Evolutionary conservation across 164 flowering plant genomes (phyloP).

Genomic region (Nymphaea colorata): DNA sequence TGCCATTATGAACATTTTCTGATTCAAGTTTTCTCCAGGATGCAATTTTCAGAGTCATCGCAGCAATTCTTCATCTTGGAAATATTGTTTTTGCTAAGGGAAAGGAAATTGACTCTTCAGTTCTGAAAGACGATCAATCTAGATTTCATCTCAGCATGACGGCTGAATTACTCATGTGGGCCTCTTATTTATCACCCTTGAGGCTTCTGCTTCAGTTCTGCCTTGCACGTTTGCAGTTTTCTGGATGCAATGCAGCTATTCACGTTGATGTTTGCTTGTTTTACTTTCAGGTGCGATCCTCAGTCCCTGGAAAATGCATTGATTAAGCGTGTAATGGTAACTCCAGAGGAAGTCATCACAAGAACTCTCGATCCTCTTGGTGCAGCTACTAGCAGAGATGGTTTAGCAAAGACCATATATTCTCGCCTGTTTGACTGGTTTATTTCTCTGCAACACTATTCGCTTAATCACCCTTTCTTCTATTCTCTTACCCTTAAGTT

Average conservation of each 20-base stretch:
- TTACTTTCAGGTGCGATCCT: constrained; percentile 59
- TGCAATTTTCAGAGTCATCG: constrained; percentile 75
- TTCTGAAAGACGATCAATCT: constrained; percentile 49
- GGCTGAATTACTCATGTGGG: constrained; percentile 71
- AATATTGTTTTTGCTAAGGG: constrained; percentile 61
- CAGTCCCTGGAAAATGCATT: constrained; percentile 62
- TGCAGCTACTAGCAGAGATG: constrained; percentile 81
- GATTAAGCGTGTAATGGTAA: constrained; percentile 72
- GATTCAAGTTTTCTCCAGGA: constrained; percentile 31
- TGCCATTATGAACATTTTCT: not conserved
- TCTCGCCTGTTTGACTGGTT: constrained; percentile 89
- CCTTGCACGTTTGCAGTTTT: too few species aligned
- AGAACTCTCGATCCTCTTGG: constrained; percentile 73
- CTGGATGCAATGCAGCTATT: not conserved
- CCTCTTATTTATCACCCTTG: not conserved
- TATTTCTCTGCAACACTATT: too few species aligned
- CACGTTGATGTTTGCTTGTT: not conserved
- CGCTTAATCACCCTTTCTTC: too few species aligned
- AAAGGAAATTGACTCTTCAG: constrained; percentile 60
- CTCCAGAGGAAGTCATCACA: constrained; percentile 88
- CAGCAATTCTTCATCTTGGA: constrained; percentile 86
- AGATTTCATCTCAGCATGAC: constrained; percentile 66
- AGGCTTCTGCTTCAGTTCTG: not conserved
- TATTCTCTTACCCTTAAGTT: too few species aligned
- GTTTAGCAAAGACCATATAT: constrained; percentile 86